These are phyloP conservation scores for Biscutella auriculata DNA, from an alignment of 441 rosid species.

Conservation along the genomic window DNA sequence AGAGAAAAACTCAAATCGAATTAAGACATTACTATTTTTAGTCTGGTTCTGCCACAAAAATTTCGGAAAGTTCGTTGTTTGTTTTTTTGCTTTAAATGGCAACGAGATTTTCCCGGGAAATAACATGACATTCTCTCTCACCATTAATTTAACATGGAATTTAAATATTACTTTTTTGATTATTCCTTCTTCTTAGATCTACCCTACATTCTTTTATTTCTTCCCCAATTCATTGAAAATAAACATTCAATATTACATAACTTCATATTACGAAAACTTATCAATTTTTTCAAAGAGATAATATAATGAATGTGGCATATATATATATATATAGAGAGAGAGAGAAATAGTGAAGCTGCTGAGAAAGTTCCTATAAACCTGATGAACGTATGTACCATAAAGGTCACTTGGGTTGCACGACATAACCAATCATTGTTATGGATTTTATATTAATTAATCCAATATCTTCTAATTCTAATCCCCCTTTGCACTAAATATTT, in stretches of 20 bases:
- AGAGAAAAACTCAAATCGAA: conserved; percentile 6
- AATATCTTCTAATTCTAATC: background rate
- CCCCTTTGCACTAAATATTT: background rate
- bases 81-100: background rate
- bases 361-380: conserved; percentile 9
- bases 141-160: conserved; percentile 11
- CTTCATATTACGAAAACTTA: too few species aligned
- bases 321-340: too few species aligned
- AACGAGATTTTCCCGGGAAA: conserved; percentile 20
- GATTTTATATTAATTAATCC: background rate
- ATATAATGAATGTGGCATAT: too few species aligned
- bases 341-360: conserved; percentile 7
- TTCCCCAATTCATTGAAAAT: background rate
- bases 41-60: background rate
- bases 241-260: too few species aligned
- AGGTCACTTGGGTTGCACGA: conserved; percentile 26
- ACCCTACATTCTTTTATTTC: background rate
- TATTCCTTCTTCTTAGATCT: conserved; percentile 9
- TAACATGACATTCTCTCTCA: conserved; percentile 9
- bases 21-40: conserved; percentile 11
- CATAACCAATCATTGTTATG: conserved; percentile 16
- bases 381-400: conserved; percentile 22
- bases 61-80: conserved; percentile 11
- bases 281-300: too few species aligned
- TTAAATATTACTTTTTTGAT: background rate